phyloP scores from a whole-genome alignment of 78 protist genomes.

The Ministeria vibrans region DNA sequence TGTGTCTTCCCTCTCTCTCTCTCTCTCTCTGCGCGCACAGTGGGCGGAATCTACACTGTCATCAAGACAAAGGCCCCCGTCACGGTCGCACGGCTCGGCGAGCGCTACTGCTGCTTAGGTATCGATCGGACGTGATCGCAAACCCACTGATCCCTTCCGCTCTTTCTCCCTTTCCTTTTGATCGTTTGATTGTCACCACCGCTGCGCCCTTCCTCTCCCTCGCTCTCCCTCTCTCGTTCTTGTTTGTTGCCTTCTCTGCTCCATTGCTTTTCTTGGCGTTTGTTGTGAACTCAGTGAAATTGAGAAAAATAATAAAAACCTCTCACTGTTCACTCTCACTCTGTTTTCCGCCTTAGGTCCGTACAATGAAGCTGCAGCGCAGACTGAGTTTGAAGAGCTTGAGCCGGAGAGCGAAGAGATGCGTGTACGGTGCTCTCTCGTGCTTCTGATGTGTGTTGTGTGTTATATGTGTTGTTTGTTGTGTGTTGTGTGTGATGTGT shows the following conservation, averaged over 20 bases:
- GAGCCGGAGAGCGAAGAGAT: constrained; percentile 27
- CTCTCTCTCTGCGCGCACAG: not conserved
- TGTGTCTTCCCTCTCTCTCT: not conserved
- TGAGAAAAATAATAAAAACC: too few relatives aligned
- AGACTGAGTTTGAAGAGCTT: constrained; percentile 58
- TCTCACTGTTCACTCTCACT: too few relatives aligned
- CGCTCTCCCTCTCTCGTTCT: not conserved
- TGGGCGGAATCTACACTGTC: constrained; percentile 88
- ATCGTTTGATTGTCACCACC: not conserved
- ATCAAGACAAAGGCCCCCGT: constrained; percentile 67
- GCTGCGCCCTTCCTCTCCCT: not conserved
- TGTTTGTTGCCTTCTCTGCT: not conserved
- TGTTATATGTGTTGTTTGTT: too few relatives aligned
- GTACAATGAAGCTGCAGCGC: constrained; percentile 57
- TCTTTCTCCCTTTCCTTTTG: not conserved
- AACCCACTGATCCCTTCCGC: not conserved
- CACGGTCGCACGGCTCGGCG: constrained; percentile 16
- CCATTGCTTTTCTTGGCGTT: constrained; percentile 24
- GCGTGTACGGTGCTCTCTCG: too few relatives aligned
- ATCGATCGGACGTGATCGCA: too few relatives aligned
- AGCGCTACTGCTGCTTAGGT: constrained; percentile 8
- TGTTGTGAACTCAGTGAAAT: too few relatives aligned
- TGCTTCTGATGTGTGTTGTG: too few relatives aligned
- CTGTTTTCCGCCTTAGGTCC: too few relatives aligned
- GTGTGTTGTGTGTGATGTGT: too few relatives aligned